phyloP scores from a whole-genome alignment of 345 rosid species.

The Hibiscus tridactylites region DNA sequence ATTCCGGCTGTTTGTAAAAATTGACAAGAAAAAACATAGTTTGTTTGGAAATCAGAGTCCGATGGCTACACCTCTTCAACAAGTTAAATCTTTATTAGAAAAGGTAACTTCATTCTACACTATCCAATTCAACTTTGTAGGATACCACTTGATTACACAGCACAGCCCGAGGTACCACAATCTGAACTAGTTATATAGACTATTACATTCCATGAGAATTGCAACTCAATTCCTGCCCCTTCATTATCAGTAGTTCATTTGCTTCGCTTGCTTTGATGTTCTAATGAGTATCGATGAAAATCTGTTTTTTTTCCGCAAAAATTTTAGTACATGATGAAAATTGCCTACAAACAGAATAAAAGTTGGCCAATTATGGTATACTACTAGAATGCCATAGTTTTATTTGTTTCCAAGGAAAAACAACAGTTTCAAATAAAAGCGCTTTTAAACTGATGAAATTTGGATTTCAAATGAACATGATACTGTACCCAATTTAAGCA shows the following conservation, averaged over 20 bases:
- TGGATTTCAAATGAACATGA: no score
- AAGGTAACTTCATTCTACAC: constrained; percentile 36
- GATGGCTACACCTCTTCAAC: constrained; percentile 61
- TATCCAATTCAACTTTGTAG: neutral
- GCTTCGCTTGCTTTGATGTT: neutral
- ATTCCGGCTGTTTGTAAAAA: constrained; percentile 60
- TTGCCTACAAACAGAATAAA: no score
- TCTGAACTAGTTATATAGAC: neutral
- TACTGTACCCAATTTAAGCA: neutral
- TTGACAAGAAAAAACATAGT: constrained; percentile 60
- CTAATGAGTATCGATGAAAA: neutral
- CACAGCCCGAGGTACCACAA: neutral
- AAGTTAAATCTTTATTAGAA: constrained; percentile 59
- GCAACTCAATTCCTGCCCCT: neutral
- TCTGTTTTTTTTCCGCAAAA: neutral
- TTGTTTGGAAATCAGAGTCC: constrained; percentile 64
- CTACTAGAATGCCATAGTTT: no score
- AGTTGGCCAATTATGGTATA: no score
- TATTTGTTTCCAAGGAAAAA: no score
- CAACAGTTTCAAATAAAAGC: no score
- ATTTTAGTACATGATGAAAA: neutral
- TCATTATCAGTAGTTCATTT: neutral
- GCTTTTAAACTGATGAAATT: no score
- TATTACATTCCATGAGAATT: neutral
- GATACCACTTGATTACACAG: neutral